Percentiles rank a stretch among this genome's conserved stretches.
These are phyloP conservation scores for Coemansia sp. DNA, from an alignment of 192 early-diverging fungal species.

Conservation along the genomic window DNA sequence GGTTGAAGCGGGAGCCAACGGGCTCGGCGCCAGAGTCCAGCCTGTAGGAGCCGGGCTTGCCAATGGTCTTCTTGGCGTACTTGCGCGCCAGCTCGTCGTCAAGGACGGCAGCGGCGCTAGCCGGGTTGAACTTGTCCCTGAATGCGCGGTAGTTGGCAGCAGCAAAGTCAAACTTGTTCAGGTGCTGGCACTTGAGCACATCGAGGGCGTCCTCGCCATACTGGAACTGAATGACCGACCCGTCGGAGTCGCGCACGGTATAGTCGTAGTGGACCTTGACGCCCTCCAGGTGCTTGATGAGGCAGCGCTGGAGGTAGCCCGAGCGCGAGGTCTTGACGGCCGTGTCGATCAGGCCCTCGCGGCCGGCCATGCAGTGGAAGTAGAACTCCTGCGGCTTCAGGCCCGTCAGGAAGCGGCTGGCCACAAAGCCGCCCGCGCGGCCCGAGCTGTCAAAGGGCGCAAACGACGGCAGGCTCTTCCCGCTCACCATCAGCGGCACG, in stretches of 20 bases:
- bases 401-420: slow-evolving; percentile 97
- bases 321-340: slow-evolving; percentile 99
- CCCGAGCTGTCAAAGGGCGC: slow-evolving; percentile 84
- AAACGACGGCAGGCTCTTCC: slow-evolving; percentile 95
- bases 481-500: slow-evolving; percentile 97
- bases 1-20: slow-evolving; percentile 75
- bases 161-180: slow-evolving; percentile 89
- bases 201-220: slow-evolving; percentile 99
- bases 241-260: slow-evolving; percentile 93
- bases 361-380: slow-evolving; percentile 98
- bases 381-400: slow-evolving; percentile 92
- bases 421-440: slow-evolving; percentile 94
- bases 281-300: slow-evolving; percentile 98
- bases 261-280: slow-evolving; percentile 94
- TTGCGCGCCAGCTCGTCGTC: slow-evolving; percentile 71
- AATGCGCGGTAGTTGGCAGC: slow-evolving; percentile 86
- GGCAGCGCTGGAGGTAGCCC: slow-evolving; percentile 97
- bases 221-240: slow-evolving; percentile 94
- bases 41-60: slow-evolving; percentile 59
- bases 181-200: slow-evolving; percentile 89
- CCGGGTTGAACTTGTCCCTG: slow-evolving; percentile 76
- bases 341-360: slow-evolving; percentile 99
- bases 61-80: slow-evolving; percentile 74
- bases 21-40: slow-evolving; percentile 56
- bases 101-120: slow-evolving; percentile 60